Evolutionary conservation across 2,329 filamentous ascomycete species (phyloP).

Genomic region (Helotiales sp.): DNA sequence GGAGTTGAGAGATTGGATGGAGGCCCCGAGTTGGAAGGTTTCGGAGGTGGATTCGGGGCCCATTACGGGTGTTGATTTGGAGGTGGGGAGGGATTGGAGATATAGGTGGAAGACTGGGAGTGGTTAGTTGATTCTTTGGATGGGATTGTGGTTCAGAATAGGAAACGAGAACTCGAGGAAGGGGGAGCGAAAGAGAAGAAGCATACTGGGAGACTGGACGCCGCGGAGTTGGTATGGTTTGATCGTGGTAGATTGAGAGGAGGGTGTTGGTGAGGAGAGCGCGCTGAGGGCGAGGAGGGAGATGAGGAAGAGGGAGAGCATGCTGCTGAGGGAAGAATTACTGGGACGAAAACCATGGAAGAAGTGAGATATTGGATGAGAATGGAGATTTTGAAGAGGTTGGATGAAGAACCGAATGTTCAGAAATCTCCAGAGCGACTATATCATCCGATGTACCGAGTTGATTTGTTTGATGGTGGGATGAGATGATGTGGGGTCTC

Average conservation of each 20-base stretch:
- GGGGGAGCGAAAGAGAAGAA: too few species aligned
- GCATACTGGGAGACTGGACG: constrained; percentile 48
- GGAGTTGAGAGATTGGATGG: constrained; percentile 51
- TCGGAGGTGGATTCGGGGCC: constrained; percentile 51
- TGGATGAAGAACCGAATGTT: too few species aligned
- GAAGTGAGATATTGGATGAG: neutral
- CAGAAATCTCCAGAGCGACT: neutral
- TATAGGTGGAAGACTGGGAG: constrained; percentile 56
- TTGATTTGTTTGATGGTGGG: neutral
- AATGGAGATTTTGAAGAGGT: neutral
- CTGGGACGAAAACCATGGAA: neutral
- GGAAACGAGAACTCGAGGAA: too few species aligned
- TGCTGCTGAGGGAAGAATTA: neutral
- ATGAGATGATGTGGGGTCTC: constrained; percentile 1
- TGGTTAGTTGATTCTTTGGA: too few species aligned
- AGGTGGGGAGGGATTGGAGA: constrained; percentile 41
- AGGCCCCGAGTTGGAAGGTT: constrained; percentile 49
- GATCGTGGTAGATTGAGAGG: neutral
- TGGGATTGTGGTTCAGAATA: too few species aligned
- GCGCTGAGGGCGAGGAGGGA: constrained; percentile 1
- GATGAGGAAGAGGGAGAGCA: constrained; percentile 1
- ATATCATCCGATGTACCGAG: constrained; percentile 13
- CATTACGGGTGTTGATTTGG: constrained; percentile 46
- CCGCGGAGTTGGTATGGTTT: constrained; percentile 49
- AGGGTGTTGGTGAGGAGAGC: neutral